These are phyloP conservation scores for Trichoderma sp. DNA, from an alignment of 2,329 filamentous ascomycete genomes.

Conservation along the genomic window DNA sequence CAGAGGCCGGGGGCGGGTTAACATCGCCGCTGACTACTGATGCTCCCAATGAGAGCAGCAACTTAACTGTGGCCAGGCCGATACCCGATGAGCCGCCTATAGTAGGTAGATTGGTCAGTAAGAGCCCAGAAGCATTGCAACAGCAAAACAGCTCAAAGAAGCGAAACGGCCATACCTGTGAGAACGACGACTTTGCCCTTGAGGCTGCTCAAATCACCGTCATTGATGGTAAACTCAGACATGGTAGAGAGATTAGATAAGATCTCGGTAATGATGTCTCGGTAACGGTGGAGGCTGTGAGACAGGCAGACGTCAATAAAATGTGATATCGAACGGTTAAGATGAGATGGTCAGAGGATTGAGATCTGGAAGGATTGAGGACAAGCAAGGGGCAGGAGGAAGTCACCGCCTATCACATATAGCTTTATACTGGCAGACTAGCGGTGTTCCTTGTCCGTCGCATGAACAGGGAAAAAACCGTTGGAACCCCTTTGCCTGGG, in stretches of 20 bases:
- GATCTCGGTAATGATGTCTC: not conserved
- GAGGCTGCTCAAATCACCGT: slow-evolving; percentile 16
- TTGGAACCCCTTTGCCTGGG: slow-evolving; percentile 9
- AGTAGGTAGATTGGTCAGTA: not conserved
- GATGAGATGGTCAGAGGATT: slow-evolving; percentile 1
- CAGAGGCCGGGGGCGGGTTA: slow-evolving; percentile 4
- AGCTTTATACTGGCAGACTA: not conserved
- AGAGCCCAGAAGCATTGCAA: not conserved
- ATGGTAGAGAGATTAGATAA: slow-evolving; percentile 5
- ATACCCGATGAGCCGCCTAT: slow-evolving; percentile 23
- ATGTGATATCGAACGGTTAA: slow-evolving; percentile 13
- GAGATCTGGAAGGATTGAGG: not conserved
- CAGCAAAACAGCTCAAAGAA: not conserved
- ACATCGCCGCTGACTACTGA: slow-evolving; percentile 22
- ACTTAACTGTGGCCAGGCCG: slow-evolving; percentile 16
- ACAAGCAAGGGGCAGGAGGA: not conserved
- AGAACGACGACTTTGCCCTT: slow-evolving; percentile 22
- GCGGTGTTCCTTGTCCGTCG: not conserved
- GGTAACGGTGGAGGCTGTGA: not conserved
- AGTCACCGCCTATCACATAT: not conserved
- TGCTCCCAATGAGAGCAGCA: slow-evolving; percentile 19
- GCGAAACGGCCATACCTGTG: slow-evolving; percentile 12
- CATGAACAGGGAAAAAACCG: not conserved
- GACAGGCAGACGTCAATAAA: not conserved
- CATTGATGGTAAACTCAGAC: slow-evolving; percentile 19